Evolutionary conservation across 2,329 filamentous ascomycete species (phyloP).

Genomic region (Penicillium sp.): DNA sequence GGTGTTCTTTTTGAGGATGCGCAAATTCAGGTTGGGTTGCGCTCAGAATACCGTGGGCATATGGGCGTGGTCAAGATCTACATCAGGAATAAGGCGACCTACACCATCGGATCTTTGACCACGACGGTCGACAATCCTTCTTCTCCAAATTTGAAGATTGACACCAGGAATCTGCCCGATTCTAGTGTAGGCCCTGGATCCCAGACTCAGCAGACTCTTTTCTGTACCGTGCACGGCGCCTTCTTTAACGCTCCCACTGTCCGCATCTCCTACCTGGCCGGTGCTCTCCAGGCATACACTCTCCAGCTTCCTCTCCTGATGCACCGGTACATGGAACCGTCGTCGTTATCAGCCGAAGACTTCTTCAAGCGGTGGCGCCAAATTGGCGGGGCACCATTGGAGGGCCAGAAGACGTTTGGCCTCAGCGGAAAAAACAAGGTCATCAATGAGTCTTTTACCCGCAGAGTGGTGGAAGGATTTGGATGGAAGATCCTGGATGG

Average conservation of each 20-base stretch:
- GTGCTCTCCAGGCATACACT: conserved; percentile 85
- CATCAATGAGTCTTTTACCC: conserved; percentile 65
- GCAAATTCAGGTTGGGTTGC: conserved; percentile 84
- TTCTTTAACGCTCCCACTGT: conserved; percentile 86
- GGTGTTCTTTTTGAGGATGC: conserved; percentile 92
- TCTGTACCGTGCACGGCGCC: conserved; percentile 79
- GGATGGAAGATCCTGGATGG: conserved; percentile 78
- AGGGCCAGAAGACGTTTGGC: conserved; percentile 81
- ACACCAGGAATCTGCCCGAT: conserved; percentile 83
- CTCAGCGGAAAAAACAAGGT: conserved; percentile 56
- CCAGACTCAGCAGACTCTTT: conserved; percentile 87
- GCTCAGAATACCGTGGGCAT: conserved; percentile 91
- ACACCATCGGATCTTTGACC: conserved; percentile 81
- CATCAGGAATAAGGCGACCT: conserved; percentile 88
- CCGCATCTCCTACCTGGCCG: conserved; percentile 87
- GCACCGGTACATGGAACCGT: conserved; percentile 96
- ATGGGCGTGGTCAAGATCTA: conserved; percentile 94
- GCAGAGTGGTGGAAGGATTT: conserved; percentile 72
- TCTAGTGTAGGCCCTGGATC: conserved; percentile 66
- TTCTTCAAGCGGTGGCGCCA: conserved; percentile 99
- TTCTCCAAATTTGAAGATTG: conserved; percentile 66
- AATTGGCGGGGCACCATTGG: conserved; percentile 80
- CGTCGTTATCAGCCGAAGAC: conserved; percentile 78
- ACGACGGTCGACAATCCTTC: conserved; percentile 75
- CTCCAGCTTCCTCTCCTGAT: conserved; percentile 80